Evolutionary conservation across 2,329 filamentous ascomycete genomes (phyloP), one percentile per base, ranked within the genome.

Genomic region (Cercospora zeae-maydis): DNA sequence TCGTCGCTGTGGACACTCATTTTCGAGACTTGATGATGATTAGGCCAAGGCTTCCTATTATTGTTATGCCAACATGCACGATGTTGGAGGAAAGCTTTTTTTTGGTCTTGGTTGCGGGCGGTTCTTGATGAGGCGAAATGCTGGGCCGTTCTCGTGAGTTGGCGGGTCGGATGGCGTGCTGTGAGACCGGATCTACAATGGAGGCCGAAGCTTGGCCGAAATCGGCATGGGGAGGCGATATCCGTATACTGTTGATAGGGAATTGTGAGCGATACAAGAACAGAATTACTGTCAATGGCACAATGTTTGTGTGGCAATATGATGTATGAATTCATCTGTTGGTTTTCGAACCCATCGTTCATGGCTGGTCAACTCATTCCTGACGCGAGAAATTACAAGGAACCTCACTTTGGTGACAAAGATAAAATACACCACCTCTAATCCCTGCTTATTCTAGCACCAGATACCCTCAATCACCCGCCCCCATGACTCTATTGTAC

Each of bases 151-250:
- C 16, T 52, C 27, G 30, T 49, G n/a, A 58, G 36, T 49, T 49
- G 39, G 27, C 37, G 31, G 45, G 16, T n/a, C 30, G 31, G 45
- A 59, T 59, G 57, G 57, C 57, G 57, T 59, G 57, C 57, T 59
- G 47, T 33, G 42, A 37, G 30, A 21, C 42, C 31, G 16, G 56
- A 49, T 31, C 37, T 49, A 19, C 19, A 27, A 49, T 39, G 31
- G 42, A 16, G 57, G 31, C 45, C 30, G 57, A 59, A 27, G 45
- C 45, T 59, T 59, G 57, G 57, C 57, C 34, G 19, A 39, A 39
- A 52, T 33, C 24, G 57, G 57, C 33, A 59, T 33, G 31, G 33
- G 47, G 14, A 59, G 16, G 57, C 57, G 45, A 58, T 31, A 51
- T 19, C 14, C 27, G n/a, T 34, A 31, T 14, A 19, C 27, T 14